These are phyloP conservation scores for Steccherinum ochraceum DNA, from an alignment of 768 basidiomycete species.

Conservation along the genomic window DNA sequence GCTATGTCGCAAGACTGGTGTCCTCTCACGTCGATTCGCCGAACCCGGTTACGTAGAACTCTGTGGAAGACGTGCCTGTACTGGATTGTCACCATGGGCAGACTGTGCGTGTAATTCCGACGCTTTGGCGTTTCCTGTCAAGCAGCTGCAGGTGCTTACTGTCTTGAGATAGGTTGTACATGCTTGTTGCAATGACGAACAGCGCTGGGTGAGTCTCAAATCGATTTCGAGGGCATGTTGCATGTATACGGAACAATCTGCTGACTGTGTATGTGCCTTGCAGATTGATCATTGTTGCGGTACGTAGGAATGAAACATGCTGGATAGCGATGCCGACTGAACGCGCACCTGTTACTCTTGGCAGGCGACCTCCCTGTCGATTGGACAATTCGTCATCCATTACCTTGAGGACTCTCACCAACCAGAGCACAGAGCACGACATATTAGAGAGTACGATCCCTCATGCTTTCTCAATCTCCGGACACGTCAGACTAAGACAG, in stretches of 20 bases:
- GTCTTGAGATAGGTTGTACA: slow-evolving; percentile 46
- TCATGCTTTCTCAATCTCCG: too few relatives aligned
- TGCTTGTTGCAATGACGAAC: slow-evolving; percentile 70
- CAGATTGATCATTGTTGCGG: slow-evolving; percentile 47
- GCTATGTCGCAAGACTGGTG: slow-evolving; percentile 42
- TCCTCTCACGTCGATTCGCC: slow-evolving; percentile 31
- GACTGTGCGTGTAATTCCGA: slow-evolving; percentile 43
- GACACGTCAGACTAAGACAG: background rate
- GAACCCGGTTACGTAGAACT: slow-evolving; percentile 39
- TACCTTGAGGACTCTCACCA: slow-evolving; percentile 22
- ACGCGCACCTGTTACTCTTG: too few relatives aligned
- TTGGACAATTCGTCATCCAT: slow-evolving; percentile 55
- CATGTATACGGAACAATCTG: background rate
- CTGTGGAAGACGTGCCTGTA: slow-evolving; percentile 52
- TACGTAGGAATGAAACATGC: too few relatives aligned
- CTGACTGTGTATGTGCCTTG: background rate
- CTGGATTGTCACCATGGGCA: slow-evolving; percentile 47
- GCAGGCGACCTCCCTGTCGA: slow-evolving; percentile 53
- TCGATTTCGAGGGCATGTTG: too few relatives aligned
- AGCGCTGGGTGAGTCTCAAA: slow-evolving; percentile 54
- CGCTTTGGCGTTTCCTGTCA: slow-evolving; percentile 4
- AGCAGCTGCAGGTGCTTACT: too few relatives aligned
- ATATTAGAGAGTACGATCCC: slow-evolving; percentile 10
- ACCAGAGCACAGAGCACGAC: background rate
- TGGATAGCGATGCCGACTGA: too few relatives aligned